Evolutionary conservation across 768 basidiomycete genomes (phyloP).

Genomic region (Phaeotremella skinneri): DNA sequence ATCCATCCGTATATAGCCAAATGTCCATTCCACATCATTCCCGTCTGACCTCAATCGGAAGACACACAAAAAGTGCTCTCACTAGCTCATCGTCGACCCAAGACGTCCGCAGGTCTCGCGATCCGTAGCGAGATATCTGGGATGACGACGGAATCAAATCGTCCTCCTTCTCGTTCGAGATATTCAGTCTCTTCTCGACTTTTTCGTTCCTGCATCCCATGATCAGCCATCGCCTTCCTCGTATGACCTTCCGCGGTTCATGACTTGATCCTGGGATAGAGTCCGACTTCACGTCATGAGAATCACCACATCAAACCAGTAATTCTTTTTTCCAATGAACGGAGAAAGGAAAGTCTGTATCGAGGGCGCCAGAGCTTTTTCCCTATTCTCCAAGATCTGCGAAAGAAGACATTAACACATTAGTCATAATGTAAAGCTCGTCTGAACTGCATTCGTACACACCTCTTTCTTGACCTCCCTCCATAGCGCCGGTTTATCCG

Average conservation of each 20-base stretch:
- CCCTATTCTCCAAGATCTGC: slow-evolving; percentile 30
- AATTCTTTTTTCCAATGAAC: slow-evolving; percentile 34
- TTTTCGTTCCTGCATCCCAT: slow-evolving; percentile 18
- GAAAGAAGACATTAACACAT: no score
- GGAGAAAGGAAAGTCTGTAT: slow-evolving; percentile 31
- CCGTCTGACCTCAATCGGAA: no score
- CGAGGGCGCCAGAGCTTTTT: slow-evolving; percentile 27
- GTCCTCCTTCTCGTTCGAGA: slow-evolving; percentile 47
- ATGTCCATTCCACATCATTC: no score
- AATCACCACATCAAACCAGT: slow-evolving; percentile 36
- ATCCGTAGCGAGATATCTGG: slow-evolving; percentile 26
- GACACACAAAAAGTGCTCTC: no score
- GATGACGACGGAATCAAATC: slow-evolving; percentile 28
- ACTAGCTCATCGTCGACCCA: background rate
- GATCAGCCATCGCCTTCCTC: background rate
- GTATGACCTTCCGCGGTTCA: background rate
- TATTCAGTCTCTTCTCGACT: slow-evolving; percentile 47
- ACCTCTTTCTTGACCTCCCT: slow-evolving; percentile 40
- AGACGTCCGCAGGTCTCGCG: slow-evolving; percentile 18
- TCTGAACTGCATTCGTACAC: slow-evolving; percentile 15
- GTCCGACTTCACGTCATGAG: background rate
- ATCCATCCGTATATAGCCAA: no score
- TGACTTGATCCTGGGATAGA: no score
- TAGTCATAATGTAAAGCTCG: no score
- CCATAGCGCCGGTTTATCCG: slow-evolving; percentile 50